Evolutionary conservation across 2,329 filamentous ascomycete species (phyloP).

Genomic region (Coniochaeta prunicola): DNA sequence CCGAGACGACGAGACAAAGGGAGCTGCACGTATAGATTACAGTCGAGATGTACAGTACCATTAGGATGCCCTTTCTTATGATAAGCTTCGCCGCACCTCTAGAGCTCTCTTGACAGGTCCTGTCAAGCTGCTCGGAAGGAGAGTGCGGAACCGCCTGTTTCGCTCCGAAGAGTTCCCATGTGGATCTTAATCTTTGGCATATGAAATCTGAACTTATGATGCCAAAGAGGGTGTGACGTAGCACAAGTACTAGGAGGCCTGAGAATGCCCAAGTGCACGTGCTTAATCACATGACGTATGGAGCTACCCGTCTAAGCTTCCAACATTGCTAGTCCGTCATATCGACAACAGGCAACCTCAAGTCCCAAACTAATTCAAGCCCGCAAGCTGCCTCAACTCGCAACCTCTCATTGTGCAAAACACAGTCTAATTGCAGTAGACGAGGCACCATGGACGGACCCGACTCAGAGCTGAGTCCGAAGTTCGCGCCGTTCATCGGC

Average conservation of each 20-base stretch:
- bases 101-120: not conserved
- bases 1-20: not conserved
- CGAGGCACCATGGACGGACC: slow-evolving; percentile 31
- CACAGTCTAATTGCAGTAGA: not conserved
- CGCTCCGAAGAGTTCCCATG: not conserved
- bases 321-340: not conserved
- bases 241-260: not conserved
- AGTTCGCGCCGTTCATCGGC: slow-evolving; percentile 82
- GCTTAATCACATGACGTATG: not conserved
- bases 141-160: not conserved
- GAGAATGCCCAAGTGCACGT: not conserved
- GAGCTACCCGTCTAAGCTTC: not conserved
- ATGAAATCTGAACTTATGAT: too few species aligned
- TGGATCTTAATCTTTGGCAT: too few species aligned
- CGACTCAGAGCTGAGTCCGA: slow-evolving; percentile 59
- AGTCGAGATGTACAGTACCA: not conserved
- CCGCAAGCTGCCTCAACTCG: not conserved
- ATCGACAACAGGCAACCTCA: not conserved
- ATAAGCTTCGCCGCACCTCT: too few species aligned
- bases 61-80: not conserved
- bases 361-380: not conserved
- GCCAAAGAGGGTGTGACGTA: slow-evolving; percentile 1
- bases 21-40: not conserved
- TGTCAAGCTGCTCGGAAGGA: not conserved
- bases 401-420: not conserved